Base-by-base conservation (phyloP, 1,139 yeast species). In the Pichia sp. region DNA sequence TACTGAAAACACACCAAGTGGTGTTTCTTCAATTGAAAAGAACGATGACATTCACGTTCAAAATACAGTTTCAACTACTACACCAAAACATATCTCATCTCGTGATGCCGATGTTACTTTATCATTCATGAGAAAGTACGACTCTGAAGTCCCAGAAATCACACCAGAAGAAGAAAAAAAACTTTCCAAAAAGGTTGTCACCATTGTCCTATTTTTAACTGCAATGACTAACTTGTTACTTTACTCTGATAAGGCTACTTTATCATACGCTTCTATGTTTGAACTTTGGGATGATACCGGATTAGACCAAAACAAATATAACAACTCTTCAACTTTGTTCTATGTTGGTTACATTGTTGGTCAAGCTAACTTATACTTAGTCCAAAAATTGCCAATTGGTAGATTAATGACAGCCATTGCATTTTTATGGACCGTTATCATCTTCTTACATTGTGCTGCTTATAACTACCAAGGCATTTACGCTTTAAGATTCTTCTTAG, bases 281-380 rank as follows among this genome's bases (percentile, higher is more conserved):
- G 79, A 76, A 1, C 56, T 75, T 34, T 74, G 72, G 59, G 59
- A 69, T 27, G 72, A 75, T 70, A 69, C 73, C 4, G 72, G 72
- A 9, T 49, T 71, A 27, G 54, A 55, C 20, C 66, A 66, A 50
- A 52, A 62, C 42, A 58, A 62, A 39, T 71, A 67, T 53, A 68
- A 71, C 48, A 67, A 71, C 48, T 61, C 67, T 19, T 68, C 69
- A 38, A 65, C 76, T 14, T 66, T 75, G 6, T 76, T 76, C 51
- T 76, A 76, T 55, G 59, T 70, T 38, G 79, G 78, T 9, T 73
- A 69, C 45, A 53, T 65, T 18, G 53, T 68, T 38, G 74, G 73
- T 27, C 73, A 70, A 53, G 22, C 66, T 4, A 56, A 56, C 27
- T 45, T 56, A 10, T 30, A 66, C 43, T 41, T 58, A 8, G 57